Conservation (phyloP, 257 asterid species). For the Solanum pinnatisectum region DNA sequence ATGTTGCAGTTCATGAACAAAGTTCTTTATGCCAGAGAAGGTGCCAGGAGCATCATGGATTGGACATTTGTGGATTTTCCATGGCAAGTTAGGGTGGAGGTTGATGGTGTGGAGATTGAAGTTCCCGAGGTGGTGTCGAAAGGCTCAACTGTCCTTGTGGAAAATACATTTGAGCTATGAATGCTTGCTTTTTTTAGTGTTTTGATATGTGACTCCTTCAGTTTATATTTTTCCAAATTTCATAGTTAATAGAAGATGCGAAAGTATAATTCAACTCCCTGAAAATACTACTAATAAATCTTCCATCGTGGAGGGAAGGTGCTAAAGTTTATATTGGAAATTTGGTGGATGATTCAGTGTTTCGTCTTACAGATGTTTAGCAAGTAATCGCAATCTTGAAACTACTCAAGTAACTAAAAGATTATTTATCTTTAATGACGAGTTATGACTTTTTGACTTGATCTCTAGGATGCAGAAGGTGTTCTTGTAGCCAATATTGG, state of each 20-base stretch:
- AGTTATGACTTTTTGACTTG: background rate
- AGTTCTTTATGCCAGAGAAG: constrained; percentile 98
- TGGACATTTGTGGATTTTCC: constrained; percentile 89
- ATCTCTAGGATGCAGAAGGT: constrained; percentile 83
- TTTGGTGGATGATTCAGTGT: background rate
- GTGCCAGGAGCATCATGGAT: constrained; percentile 92
- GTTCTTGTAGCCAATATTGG: constrained; percentile 92
- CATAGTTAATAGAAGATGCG: background rate
- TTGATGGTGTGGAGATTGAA: constrained; percentile 87
- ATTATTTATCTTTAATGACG: background rate
- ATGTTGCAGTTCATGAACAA: constrained; percentile 94
- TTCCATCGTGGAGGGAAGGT: background rate
- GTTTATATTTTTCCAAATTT: background rate
- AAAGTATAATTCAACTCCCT: background rate
- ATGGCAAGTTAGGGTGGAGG: constrained; percentile 91
- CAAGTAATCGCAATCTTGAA: background rate
- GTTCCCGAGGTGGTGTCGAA: constrained; percentile 82
- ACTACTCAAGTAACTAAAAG: background rate
- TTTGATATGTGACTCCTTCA: background rate
- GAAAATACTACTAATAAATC: background rate
- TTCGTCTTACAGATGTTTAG: background rate
- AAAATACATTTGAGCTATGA: background rate
- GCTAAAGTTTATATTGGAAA: background rate
- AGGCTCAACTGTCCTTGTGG: background rate
- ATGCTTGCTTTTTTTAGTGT: background rate